Evolutionary conservation across 2,329 filamentous ascomycete species (phyloP), one percentile per base, ranked within the genome.

Genomic region (Exophiala lecanii-corni): DNA sequence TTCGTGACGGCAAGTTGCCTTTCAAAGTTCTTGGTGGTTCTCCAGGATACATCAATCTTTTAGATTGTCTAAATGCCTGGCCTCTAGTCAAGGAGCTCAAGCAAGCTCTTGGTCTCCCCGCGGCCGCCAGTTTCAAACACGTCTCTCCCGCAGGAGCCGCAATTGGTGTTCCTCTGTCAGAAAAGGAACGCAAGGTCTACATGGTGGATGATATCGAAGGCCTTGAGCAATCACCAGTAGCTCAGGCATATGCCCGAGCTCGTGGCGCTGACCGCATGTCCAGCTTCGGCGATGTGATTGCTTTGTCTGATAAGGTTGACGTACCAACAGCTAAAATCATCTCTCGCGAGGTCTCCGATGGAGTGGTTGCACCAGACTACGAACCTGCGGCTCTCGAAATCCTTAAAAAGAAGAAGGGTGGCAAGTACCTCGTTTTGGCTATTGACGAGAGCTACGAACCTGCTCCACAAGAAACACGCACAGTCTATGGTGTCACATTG

Each of bases 121-220:
- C 92, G 41, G 92, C 92, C 20, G 91, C 92, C 51, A 95, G 88
- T 65, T 98, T 98, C 82, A 98, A 96, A 80, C 92, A 98, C 65
- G 92, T 97, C 51, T 98, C 92, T 7, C 92, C 92, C 15, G 92
- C 92, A 32, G 92, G 92, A 61, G 92, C 91, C 46, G 91, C 92
- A 55, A 92, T 98, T 59, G 92, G 89, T 55, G 81, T 92, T 5
- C 87, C 89, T 16, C 77, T 98, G 53, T 87, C 74, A 53, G 80
- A 86, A 30, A 85, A 86, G 39, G 92, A 98, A 78, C 84, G 86
- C 68, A 94, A 94, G 72, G 92, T 96, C 42, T 98, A 95, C 75
- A 96, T 98, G 75, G 92, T 98, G 46, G 87, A 94, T 61, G 92
- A 96, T 62, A 94, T 98, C 58, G 78, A 81, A 48, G 89, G 88